Evolutionary conservation across 306 rosid genomes (phyloP), one percentile per base, ranked within the genome.

Genomic region (Glycine soja): DNA sequence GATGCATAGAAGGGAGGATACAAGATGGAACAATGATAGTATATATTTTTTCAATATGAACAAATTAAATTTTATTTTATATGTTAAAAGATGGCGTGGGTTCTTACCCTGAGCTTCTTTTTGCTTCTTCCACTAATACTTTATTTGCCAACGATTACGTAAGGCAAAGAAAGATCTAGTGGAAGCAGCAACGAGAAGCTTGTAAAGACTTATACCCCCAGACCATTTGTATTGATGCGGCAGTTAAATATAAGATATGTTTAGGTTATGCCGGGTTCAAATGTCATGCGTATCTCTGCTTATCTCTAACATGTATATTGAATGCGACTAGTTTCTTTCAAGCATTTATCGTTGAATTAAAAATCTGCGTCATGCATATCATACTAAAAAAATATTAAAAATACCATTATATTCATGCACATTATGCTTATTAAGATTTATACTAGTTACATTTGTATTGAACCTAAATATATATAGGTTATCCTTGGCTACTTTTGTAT

Each of bases 151-250:
- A 80, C 4, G 40, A 50, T 85, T 38, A 47, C 32, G 80, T 11
- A 15, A 16, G 97, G 97, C 97, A 84, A 76, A 81, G 54, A 90
- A 84, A 90, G 96, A 80, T 87, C 89, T 88, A 93, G 99, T 94
- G 88, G 98, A 95, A 93, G 97, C 87, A 95, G 99, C 99, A 95
- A 93, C 87, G 98, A 88, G 99, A 90, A 90, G 96, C 99, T 90
- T 83, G 86, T 70, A 70, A 86, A 79, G 94, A 89, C 32, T 72
- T 75, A 10, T 30, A 36, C 74, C 82, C 83, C 83, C 54, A 58
- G 24, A 66, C 73, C 80, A 81, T 24, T 40, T 87, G 81, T 86
- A 81, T 70, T 69, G 7, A 16, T 72, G 52, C 43, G 45, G 48
- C 72, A 57, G 65, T 75, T 70, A 63, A 36, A 70, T 74, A 14